Conservation (phyloP, 2,329 filamentous ascomycete species). For the Didymella lethalis region DNA sequence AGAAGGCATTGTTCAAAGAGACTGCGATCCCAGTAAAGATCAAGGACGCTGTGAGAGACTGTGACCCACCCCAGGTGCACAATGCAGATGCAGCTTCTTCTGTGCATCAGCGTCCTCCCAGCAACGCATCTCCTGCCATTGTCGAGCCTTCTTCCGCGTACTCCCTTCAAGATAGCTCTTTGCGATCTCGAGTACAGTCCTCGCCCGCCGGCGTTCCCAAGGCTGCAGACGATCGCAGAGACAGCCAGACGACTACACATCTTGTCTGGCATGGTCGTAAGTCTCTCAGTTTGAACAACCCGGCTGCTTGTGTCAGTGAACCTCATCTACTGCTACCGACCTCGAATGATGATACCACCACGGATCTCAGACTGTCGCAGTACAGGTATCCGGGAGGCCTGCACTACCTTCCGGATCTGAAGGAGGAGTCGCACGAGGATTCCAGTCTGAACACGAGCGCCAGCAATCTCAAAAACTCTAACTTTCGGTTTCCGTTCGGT, state of each 20-base stretch:
- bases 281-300: constrained; percentile 16
- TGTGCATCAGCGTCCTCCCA: constrained; percentile 25
- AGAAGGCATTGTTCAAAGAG: constrained; percentile 25
- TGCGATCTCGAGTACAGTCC: constrained; percentile 21
- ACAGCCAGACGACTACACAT: constrained; percentile 49
- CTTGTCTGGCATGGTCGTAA: constrained; percentile 40
- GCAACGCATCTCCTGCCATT: constrained; percentile 23
- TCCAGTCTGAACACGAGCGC: constrained; percentile 52
- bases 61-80: constrained; percentile 13
- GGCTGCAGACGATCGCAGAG: constrained; percentile 29
- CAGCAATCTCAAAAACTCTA: constrained; percentile 43
- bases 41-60: constrained; percentile 4
- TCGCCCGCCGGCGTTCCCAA: constrained; percentile 24
- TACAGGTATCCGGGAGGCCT: constrained; percentile 43
- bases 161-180: constrained; percentile 34
- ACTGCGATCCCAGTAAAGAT: constrained; percentile 16
- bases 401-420: constrained; percentile 54
- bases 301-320: constrained; percentile 20
- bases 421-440: constrained; percentile 59
- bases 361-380: constrained; percentile 43
- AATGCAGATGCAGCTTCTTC: constrained; percentile 7
- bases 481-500: constrained; percentile 36
- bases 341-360: constrained; percentile 43
- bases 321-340: constrained; percentile 19
- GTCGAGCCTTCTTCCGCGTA: constrained; percentile 37